Evolutionary conservation across 2,329 filamentous ascomycete genomes (phyloP).

Genomic region (Metarhizium sp.): DNA sequence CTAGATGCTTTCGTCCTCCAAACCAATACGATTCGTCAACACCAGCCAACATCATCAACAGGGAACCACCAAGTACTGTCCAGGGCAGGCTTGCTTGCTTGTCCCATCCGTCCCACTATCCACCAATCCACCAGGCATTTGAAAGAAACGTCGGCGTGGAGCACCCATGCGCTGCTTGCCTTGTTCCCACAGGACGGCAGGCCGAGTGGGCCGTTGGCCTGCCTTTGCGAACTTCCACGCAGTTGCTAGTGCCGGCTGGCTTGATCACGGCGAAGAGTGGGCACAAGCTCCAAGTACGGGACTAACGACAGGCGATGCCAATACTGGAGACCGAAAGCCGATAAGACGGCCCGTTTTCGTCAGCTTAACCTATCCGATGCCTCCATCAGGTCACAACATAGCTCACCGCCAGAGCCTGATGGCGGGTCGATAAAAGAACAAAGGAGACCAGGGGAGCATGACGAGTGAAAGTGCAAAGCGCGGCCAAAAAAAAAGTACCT

Average conservation of each 20-base stretch:
- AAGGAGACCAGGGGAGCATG: not conserved
- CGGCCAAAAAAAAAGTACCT: too few relatives aligned
- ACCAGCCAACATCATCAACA: not conserved
- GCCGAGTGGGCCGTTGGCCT: not conserved
- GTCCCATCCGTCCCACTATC: not conserved
- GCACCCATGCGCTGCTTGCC: not conserved
- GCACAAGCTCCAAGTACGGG: not conserved
- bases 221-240: conserved; percentile 1
- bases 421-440: not conserved
- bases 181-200: not conserved
- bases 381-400: not conserved
- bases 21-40: not conserved
- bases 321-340: not conserved
- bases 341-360: not conserved
- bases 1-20: not conserved
- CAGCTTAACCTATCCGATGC: not conserved
- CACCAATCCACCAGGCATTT: not conserved
- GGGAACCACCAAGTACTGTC: not conserved
- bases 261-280: conserved; percentile 1
- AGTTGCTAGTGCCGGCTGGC: conserved; percentile 2
- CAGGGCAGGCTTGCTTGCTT: not conserved
- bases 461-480: not conserved
- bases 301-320: not conserved
- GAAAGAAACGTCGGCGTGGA: not conserved
- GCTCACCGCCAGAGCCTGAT: conserved; percentile 2